Evolutionary conservation across 257 asterid species (phyloP), one percentile per base, ranked within the genome.

Genomic region (Nicotiana otophora): DNA sequence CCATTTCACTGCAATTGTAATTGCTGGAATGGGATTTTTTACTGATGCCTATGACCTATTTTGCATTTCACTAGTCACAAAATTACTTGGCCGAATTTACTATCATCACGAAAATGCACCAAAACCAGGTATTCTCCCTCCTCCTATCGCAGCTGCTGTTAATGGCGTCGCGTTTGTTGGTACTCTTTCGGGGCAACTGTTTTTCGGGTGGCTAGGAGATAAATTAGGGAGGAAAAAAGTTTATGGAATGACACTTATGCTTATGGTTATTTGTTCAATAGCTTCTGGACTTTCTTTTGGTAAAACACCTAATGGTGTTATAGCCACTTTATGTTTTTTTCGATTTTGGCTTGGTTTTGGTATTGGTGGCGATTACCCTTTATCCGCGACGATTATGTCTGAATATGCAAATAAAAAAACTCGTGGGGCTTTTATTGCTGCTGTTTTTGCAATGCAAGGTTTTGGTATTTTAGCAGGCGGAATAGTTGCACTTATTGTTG

Each of bases 11-110:
- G 90, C 96, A 1, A 92, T 92, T n/a, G 89, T 90, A 14, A 88
- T 92, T 12, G 93, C 94, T 11, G 96, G 96, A 5, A 92, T 92
- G 96, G 96, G 96, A 10, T 92, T 92, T 81, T 92, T 92, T 88
- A 92, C 96, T 0, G 96, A 92, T 66, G 96, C 96, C 2, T 92
- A 92, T 33, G 96, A 92, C 62, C 93, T 92, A 53, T 90, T 92
- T 78, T 82, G 91, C 83, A 88, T 92, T 33, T 88, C 93, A 64
- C 68, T 89, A 20, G 81, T 82, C 31, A 82, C 84, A 2, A 82
- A 82, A 65, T 48, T 87, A 54, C 89, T 92, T 7, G 94, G 96
- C 26, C 89, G 96, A 8, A 85, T 89, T 8, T 90, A 92, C 74
- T 91, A 92, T 83, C 88, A 83, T 72, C 78, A 74, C 2, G 58